Conservation (phyloP, 345 rosid genomes). For the Streptanthus diversifolius region DNA sequence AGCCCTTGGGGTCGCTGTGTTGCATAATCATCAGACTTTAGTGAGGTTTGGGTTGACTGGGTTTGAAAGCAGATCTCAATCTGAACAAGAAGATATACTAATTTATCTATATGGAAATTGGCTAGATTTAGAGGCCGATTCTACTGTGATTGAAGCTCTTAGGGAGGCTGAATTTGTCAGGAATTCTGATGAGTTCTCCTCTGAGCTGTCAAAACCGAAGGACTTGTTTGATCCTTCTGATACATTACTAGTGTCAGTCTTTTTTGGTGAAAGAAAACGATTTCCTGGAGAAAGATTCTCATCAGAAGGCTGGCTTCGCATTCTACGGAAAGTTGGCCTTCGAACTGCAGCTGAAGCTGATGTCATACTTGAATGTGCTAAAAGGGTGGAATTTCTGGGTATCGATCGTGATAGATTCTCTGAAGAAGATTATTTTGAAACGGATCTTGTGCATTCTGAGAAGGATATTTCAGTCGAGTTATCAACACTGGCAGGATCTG, state of each 20-base stretch:
- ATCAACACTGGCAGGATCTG: slow-evolving; percentile 78
- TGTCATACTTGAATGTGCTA: slow-evolving; percentile 86
- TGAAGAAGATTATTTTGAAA: slow-evolving; percentile 57
- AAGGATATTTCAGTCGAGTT: slow-evolving; percentile 67
- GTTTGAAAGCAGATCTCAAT: slow-evolving; percentile 61
- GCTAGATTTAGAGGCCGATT: slow-evolving; percentile 66
- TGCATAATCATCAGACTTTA: slow-evolving; percentile 75
- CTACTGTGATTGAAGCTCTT: slow-evolving; percentile 70
- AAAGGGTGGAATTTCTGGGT: slow-evolving; percentile 71
- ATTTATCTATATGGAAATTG: slow-evolving; percentile 64
- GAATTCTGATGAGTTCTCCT: slow-evolving; percentile 68
- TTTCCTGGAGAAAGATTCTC: slow-evolving; percentile 95
- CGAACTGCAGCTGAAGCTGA: slow-evolving; percentile 68
- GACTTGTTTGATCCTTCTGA: slow-evolving; percentile 89
- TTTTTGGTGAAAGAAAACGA: slow-evolving; percentile 73
- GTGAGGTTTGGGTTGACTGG: slow-evolving; percentile 81
- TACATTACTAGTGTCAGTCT: slow-evolving; percentile 70
- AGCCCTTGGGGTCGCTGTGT: slow-evolving; percentile 81
- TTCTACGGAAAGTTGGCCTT: slow-evolving; percentile 77
- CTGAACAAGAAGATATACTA: slow-evolving; percentile 76
- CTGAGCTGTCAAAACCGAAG: slow-evolving; percentile 61
- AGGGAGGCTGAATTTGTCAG: slow-evolving; percentile 76
- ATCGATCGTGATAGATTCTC: slow-evolving; percentile 46
- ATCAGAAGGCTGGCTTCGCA: slow-evolving; percentile 79
- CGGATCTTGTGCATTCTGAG: slow-evolving; percentile 38